Evolutionary conservation across 495 filamentous ascomycete genomes (phyloP), one percentile per base, ranked within the genome.

Genomic region (Daldinia vernicosa): DNA sequence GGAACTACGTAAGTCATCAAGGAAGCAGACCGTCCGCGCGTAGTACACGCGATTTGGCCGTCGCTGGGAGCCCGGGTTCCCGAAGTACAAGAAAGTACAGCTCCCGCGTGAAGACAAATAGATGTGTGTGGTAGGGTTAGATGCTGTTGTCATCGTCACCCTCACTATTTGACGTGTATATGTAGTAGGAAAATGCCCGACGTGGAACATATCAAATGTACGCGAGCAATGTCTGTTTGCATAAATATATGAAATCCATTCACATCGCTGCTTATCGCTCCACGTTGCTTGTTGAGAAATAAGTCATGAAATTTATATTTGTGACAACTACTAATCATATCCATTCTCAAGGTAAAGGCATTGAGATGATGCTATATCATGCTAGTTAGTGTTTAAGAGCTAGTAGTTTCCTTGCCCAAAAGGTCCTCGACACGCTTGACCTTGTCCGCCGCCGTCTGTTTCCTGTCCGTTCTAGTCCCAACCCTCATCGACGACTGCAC

Each of bases 401-500:
- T 53, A 6, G 43, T 2, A 9, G 3, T 7, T 30, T 74, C 71
- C 35, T 71, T 56, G 8, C 72, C 74, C 45, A 85, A 64, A 12
- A 85, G 70, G n/a, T 80, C 78, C 73, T 83, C 74, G 6, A 85
- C 79, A 40, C 82, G 71, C 66, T 80, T 82, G 19, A 85, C 80
- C 65, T 85, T 85, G 59, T 85, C 75, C 40, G 77, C 72, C 0
- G 83, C 82, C 2, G 81, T 81, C 58, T 85, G 83, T 40, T 66
- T 74, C 78, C 84, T 85, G 63, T 85, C 83, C 71, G 82, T 85
- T 27, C 83, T 90, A 60, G 91, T 91, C 6, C 95, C 95, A 52
- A 91, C 88, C 2, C 95, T 85, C 79, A 98, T 97, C 79, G 95
- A 93, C 43, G 88, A 91, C 82, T 99, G 95, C 30, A 98, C 90